Evolutionary conservation across 2,329 filamentous ascomycete genomes (phyloP).

Genomic region (Drechslerella stenobrocha): DNA sequence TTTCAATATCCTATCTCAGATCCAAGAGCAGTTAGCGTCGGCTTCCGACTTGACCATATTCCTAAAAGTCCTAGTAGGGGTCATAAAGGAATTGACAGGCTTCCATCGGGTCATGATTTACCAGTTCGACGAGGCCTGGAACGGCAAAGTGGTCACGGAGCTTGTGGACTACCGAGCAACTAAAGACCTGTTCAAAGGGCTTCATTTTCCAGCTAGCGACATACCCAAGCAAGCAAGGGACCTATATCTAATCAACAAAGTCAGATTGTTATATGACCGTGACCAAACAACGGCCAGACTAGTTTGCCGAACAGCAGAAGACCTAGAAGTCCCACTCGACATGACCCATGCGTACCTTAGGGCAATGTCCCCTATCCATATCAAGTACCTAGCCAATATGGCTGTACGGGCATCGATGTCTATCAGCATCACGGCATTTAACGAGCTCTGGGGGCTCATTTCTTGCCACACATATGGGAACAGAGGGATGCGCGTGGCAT

Average conservation of each 20-base stretch:
- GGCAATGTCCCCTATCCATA: constrained; percentile 85
- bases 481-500: constrained; percentile 84
- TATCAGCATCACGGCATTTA: constrained; percentile 84
- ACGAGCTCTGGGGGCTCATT: constrained; percentile 84
- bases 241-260: constrained; percentile 87
- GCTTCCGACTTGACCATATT: constrained; percentile 72
- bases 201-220: constrained; percentile 86
- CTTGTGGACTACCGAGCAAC: constrained; percentile 78
- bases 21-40: constrained; percentile 80
- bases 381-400: constrained; percentile 88
- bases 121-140: constrained; percentile 80
- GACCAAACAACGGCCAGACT: constrained; percentile 77
- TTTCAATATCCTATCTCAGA: constrained; percentile 88
- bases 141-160: constrained; percentile 84
- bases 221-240: constrained; percentile 84
- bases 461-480: constrained; percentile 79
- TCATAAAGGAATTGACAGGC: constrained; percentile 85
- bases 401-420: constrained; percentile 92
- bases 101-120: constrained; percentile 94
- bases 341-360: constrained; percentile 78
- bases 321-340: constrained; percentile 74
- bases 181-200: constrained; percentile 79
- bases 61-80: constrained; percentile 77
- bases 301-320: constrained; percentile 74
- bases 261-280: constrained; percentile 81